A percentile compares a stretch with the other conserved stretches of the same genome.
phyloP scores from a whole-genome alignment of 2,329 filamentous ascomycete species.

The Colletotrichum agaves region DNA sequence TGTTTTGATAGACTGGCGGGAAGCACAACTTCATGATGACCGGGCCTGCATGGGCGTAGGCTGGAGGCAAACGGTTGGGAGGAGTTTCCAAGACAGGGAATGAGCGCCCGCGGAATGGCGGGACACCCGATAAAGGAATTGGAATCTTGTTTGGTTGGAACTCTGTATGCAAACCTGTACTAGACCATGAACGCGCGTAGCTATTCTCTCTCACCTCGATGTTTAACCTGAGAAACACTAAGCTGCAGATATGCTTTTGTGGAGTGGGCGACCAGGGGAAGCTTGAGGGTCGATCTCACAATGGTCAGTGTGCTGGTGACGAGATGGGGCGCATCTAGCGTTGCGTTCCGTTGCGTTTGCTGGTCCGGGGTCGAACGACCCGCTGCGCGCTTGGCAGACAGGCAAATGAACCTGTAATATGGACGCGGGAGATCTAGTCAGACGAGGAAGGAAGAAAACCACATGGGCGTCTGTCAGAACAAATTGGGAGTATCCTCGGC shows the following conservation, averaged over 20 bases:
- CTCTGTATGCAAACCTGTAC: constrained; percentile 34
- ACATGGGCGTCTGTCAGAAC: not conserved
- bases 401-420: not conserved
- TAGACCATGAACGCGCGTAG: constrained; percentile 37
- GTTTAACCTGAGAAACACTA: no score
- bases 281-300: constrained; percentile 30
- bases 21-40: constrained; percentile 36
- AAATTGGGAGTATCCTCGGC: not conserved
- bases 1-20: constrained; percentile 35
- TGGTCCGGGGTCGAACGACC: not conserved
- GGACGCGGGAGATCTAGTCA: no score
- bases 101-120: constrained; percentile 10
- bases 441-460: no score
- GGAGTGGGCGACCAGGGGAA: constrained; percentile 2
- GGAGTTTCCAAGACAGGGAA: constrained; percentile 34
- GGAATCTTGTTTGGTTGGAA: constrained; percentile 11
- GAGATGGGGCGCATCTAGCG: not conserved
- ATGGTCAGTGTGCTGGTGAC: constrained; percentile 30
- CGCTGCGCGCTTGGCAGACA: constrained; percentile 1
- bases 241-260: no score
- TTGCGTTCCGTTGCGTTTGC: not conserved
- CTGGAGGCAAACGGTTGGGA: constrained; percentile 30
- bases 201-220: constrained; percentile 2
- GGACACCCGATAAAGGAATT: constrained; percentile 26
- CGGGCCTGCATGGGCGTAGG: constrained; percentile 31